These are phyloP conservation scores for Labyrinthula sp. DNA, from an alignment of 352 stramenopile species.

Conservation along the genomic window DNA sequence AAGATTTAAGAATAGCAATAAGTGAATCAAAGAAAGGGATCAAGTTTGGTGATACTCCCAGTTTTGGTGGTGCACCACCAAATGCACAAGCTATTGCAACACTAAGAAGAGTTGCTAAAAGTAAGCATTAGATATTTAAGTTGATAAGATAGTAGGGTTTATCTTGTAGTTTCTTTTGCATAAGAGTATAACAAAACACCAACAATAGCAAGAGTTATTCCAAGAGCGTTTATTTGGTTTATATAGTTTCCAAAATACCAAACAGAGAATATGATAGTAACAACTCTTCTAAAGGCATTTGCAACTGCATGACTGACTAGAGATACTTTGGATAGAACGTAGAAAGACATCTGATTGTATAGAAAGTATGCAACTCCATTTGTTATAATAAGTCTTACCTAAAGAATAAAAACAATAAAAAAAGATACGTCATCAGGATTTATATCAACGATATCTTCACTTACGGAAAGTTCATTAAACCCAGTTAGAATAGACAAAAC, in stretches of 20 bases:
- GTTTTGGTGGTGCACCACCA: too few species aligned
- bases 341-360: conserved; percentile 31
- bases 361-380: conserved; percentile 25
- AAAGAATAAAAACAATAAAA: conserved; percentile 5
- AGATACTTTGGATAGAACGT: conserved; percentile 27
- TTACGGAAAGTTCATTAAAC: too few species aligned
- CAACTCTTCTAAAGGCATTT: conserved; percentile 30
- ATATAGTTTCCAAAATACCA: conserved; percentile 30
- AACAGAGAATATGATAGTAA: conserved; percentile 33
- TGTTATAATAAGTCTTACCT: too few species aligned
- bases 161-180: too few species aligned
- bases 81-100: too few species aligned
- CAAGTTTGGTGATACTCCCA: too few species aligned
- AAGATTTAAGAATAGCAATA: too few species aligned
- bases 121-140: too few species aligned
- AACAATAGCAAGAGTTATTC: conserved; percentile 26
- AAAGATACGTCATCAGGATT: conserved; percentile 1
- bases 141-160: too few species aligned
- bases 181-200: conserved; percentile 29
- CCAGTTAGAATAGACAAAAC: background rate
- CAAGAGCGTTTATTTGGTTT: conserved; percentile 23
- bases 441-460: too few species aligned
- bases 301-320: conserved; percentile 30
- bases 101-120: too few species aligned
- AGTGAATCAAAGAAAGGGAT: too few species aligned